Evolutionary conservation across 2,329 filamentous ascomycete genomes (phyloP).

Genomic region (Pseudocercospora vitis): DNA sequence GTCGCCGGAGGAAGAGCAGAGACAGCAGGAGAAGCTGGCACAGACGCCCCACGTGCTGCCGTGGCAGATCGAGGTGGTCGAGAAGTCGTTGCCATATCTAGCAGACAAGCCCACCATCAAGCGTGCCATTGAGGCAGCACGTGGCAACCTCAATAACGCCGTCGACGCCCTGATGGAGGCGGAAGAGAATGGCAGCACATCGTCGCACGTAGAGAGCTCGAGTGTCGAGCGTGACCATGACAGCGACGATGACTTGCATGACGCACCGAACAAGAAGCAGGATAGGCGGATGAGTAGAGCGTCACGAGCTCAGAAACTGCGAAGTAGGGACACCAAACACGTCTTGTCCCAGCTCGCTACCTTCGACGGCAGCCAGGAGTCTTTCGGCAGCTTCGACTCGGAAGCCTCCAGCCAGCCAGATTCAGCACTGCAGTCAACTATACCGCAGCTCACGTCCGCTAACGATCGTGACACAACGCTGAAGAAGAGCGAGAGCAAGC

Average conservation of each 20-base stretch:
- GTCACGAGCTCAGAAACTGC: conserved; percentile 39
- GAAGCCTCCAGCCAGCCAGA: conserved; percentile 36
- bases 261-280: conserved; percentile 55
- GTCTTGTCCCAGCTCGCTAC: conserved; percentile 34
- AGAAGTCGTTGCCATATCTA: conserved; percentile 52
- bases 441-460: conserved; percentile 21
- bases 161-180: conserved; percentile 55
- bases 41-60: conserved; percentile 48
- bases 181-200: conserved; percentile 45
- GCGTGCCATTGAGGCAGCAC: conserved; percentile 53
- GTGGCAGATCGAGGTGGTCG: conserved; percentile 58
- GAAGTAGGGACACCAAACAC: conserved; percentile 32
- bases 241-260: conserved; percentile 49
- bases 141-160: conserved; percentile 55
- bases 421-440: conserved; percentile 28
- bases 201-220: conserved; percentile 48
- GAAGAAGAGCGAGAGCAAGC: conserved; percentile 18
- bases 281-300: conserved; percentile 48
- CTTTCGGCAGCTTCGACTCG: conserved; percentile 36
- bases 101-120: conserved; percentile 54
- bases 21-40: conserved; percentile 40
- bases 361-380: conserved; percentile 39
- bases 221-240: conserved; percentile 55
- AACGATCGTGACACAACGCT: conserved; percentile 21
- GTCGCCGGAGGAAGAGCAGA: conserved; percentile 44